Conservation (phyloP, 1,284 basidiomycete species). For the Apiotrichum siamense region DNA sequence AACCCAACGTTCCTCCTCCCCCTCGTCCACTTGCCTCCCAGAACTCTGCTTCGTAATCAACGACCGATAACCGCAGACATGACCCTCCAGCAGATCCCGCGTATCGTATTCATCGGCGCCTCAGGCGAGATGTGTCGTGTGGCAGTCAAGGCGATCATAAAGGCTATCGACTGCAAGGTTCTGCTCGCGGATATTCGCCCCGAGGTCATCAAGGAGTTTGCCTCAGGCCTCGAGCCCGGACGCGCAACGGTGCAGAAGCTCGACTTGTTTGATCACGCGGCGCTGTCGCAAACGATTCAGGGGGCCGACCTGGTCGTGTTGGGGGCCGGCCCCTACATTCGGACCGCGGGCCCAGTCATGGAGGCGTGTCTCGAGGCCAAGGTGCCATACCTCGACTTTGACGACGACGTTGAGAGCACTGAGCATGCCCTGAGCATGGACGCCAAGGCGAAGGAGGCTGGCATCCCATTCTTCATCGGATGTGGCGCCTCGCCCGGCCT, state of each 20-base stretch:
- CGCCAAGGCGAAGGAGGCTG: conserved; percentile 29
- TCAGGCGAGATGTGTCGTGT: not conserved
- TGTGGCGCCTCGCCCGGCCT: not conserved
- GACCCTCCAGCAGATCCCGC: not conserved
- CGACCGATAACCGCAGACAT: too few relatives aligned
- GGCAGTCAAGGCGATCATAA: not conserved
- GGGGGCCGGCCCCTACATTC: not conserved
- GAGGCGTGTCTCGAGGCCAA: not conserved
- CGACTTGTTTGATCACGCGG: not conserved
- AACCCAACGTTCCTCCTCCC: too few relatives aligned
- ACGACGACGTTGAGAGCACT: not conserved
- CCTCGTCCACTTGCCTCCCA: too few relatives aligned
- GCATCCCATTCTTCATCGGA: not conserved
- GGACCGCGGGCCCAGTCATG: not conserved
- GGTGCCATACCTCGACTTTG: not conserved
- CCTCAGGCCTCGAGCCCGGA: not conserved
- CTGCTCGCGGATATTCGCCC: not conserved
- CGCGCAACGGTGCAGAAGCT: not conserved
- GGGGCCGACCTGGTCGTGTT: not conserved
- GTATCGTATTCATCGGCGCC: not conserved
- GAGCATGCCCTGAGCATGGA: conserved; percentile 37
- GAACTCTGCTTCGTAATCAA: too few relatives aligned
- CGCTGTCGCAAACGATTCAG: not conserved
- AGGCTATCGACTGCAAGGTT: not conserved
- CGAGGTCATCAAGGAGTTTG: not conserved